Conservation (phyloP, 768 basidiomycete genomes). For the Panellus pusillus region DNA sequence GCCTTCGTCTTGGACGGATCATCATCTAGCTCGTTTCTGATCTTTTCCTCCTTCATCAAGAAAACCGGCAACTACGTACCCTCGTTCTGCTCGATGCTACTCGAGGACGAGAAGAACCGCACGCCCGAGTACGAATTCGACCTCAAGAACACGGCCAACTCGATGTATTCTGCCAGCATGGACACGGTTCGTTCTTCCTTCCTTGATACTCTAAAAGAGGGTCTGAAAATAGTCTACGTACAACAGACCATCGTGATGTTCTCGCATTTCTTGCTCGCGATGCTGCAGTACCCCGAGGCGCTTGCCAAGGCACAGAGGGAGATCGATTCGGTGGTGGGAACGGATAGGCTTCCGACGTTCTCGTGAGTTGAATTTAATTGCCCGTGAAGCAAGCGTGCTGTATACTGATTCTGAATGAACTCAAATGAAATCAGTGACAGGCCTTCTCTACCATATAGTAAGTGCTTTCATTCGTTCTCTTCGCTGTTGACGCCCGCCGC, state of each 20-base stretch:
- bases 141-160: slow-evolving; percentile 81
- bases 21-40: slow-evolving; percentile 2
- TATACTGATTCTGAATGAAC: too few relatives aligned
- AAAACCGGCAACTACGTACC: slow-evolving; percentile 40
- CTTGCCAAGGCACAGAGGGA: slow-evolving; percentile 63
- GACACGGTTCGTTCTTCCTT: slow-evolving; percentile 51
- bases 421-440: slow-evolving; percentile 42
- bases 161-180: slow-evolving; percentile 69
- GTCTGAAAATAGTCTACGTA: slow-evolving; percentile 10
- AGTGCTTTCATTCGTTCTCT: slow-evolving; percentile 13
- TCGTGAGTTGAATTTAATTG: too few relatives aligned
- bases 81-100: slow-evolving; percentile 51
- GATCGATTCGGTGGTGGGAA: slow-evolving; percentile 59
- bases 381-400: too few relatives aligned
- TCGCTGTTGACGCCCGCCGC: not conserved
- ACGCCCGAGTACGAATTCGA: slow-evolving; percentile 58
- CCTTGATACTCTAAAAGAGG: not conserved
- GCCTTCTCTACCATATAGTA: slow-evolving; percentile 52
- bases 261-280: slow-evolving; percentile 64
- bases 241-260: slow-evolving; percentile 54
- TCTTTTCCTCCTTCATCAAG: slow-evolving; percentile 22
- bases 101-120: slow-evolving; percentile 47
- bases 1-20: slow-evolving; percentile 19
- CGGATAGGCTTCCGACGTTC: slow-evolving; percentile 57
- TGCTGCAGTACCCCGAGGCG: slow-evolving; percentile 60